Evolutionary conservation across 2,329 filamentous ascomycete genomes (phyloP).

Genomic region (Fusarium nurragi): DNA sequence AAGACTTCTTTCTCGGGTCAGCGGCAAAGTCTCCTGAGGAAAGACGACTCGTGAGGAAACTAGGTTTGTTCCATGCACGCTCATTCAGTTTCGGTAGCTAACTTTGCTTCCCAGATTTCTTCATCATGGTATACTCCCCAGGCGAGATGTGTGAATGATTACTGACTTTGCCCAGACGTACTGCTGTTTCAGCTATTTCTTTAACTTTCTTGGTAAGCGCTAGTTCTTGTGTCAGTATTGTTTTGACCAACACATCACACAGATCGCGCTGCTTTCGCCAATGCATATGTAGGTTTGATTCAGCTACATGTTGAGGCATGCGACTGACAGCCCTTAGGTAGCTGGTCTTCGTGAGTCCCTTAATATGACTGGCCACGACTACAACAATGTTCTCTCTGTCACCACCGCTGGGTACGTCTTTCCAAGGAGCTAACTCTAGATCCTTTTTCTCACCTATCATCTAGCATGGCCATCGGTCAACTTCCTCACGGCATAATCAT

Average conservation of each 20-base stretch:
- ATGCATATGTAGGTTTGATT: conserved; percentile 50
- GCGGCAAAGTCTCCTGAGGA: conserved; percentile 39
- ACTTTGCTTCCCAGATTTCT: conserved; percentile 41
- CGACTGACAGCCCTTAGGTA: conserved; percentile 38
- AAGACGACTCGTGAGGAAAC: conserved; percentile 43
- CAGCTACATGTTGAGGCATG: fast-evolving
- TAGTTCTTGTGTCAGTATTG: fast-evolving
- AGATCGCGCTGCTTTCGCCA: conserved; percentile 45
- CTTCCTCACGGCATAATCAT: conserved; percentile 67
- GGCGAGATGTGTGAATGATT: fast-evolving
- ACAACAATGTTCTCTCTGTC: conserved; percentile 42
- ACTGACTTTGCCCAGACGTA: conserved; percentile 40
- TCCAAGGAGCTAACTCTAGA: no score
- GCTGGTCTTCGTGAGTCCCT: conserved; percentile 56
- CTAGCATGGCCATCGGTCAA: conserved; percentile 60
- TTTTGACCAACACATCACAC: not conserved
- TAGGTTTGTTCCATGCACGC: conserved; percentile 24
- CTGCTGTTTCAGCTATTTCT: conserved; percentile 50
- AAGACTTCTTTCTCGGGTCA: conserved; percentile 20
- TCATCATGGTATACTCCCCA: conserved; percentile 41
- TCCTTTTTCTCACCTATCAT: fast-evolving
- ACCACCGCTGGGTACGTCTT: conserved; percentile 42
- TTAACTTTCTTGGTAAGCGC: conserved; percentile 51
- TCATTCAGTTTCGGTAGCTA: fast-evolving
- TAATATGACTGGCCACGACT: conserved; percentile 54